These are phyloP conservation scores for Epichloe festucae DNA, from an alignment of 2,329 filamentous ascomycete species.

Conservation along the genomic window DNA sequence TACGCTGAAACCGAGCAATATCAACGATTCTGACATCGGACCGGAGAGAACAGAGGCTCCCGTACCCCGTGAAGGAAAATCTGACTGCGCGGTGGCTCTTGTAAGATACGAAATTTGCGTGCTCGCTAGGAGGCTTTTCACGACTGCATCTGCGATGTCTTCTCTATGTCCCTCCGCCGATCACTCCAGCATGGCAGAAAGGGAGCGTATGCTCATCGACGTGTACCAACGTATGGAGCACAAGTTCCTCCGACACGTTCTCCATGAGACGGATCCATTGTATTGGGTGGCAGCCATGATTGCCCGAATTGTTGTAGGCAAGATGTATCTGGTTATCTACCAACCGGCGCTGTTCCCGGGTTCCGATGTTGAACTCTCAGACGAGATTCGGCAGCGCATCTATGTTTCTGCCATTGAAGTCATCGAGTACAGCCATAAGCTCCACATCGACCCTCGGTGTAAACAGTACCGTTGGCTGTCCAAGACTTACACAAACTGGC, in stretches of 20 bases:
- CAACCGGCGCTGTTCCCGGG: constrained; percentile 56
- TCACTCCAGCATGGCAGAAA: constrained; percentile 19
- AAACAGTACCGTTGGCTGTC: constrained; percentile 37
- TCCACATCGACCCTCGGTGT: constrained; percentile 44
- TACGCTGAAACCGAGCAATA: constrained; percentile 34
- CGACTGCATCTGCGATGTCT: constrained; percentile 21
- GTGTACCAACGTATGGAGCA: constrained; percentile 41
- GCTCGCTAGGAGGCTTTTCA: constrained; percentile 23
- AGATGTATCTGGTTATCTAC: constrained; percentile 66
- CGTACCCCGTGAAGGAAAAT: constrained; percentile 32
- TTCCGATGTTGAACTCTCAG: constrained; percentile 40
- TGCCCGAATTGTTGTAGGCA: constrained; percentile 59
- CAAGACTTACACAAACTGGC: constrained; percentile 38
- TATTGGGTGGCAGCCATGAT: constrained; percentile 59
- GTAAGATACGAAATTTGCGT: constrained; percentile 40
- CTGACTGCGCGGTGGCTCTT: constrained; percentile 35
- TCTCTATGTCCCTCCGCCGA: constrained; percentile 17
- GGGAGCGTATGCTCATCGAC: constrained; percentile 35
- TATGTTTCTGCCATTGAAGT: constrained; percentile 64
- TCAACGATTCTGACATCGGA: constrained; percentile 35
- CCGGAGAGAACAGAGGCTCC: constrained; percentile 35
- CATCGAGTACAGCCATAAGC: constrained; percentile 52
- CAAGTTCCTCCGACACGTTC: constrained; percentile 39
- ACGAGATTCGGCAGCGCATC: constrained; percentile 53
- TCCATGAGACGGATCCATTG: constrained; percentile 36